phyloP scores from a whole-genome alignment of 805 yeast genomes.

The Phaffomyces opuntiae region DNA sequence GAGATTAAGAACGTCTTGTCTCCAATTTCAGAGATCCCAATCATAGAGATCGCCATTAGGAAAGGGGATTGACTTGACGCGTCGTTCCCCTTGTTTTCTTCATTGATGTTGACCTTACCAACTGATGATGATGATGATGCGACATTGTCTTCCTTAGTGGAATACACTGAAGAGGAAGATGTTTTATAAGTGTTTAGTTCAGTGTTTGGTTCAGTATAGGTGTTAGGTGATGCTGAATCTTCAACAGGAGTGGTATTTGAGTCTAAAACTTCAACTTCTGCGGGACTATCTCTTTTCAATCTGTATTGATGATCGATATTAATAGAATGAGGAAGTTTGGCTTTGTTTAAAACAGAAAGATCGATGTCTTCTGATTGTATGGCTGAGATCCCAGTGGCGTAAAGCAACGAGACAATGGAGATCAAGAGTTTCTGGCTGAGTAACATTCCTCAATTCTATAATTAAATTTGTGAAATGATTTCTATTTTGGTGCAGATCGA shows the following conservation, averaged over 20 bases:
- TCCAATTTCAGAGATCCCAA: slow-evolving; percentile 91
- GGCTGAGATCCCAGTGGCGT: not conserved
- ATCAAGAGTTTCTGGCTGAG: not conserved
- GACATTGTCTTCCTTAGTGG: not conserved
- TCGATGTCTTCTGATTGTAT: not conserved
- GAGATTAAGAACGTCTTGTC: slow-evolving; percentile 96
- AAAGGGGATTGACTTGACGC: slow-evolving; percentile 35
- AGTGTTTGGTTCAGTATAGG: not conserved
- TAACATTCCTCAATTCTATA: not conserved
- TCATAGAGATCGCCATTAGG: slow-evolving; percentile 82
- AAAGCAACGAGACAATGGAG: not conserved
- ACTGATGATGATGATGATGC: not conserved
- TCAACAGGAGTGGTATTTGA: slow-evolving; percentile 20
- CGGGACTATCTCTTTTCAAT: slow-evolving; percentile 16
- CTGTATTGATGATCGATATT: not conserved
- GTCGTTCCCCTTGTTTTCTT: not conserved
- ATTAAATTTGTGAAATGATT: no score
- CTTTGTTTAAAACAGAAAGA: not conserved
- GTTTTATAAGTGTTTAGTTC: no score
- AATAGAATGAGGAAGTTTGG: slow-evolving; percentile 4
- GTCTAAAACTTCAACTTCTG: slow-evolving; percentile 18
- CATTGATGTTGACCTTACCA: not conserved
- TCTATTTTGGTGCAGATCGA: no score
- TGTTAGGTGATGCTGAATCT: slow-evolving; percentile 1
- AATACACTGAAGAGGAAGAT: no score